Conservation (phyloP, 2,329 filamentous ascomycete genomes). For the Beauveria australis region DNA sequence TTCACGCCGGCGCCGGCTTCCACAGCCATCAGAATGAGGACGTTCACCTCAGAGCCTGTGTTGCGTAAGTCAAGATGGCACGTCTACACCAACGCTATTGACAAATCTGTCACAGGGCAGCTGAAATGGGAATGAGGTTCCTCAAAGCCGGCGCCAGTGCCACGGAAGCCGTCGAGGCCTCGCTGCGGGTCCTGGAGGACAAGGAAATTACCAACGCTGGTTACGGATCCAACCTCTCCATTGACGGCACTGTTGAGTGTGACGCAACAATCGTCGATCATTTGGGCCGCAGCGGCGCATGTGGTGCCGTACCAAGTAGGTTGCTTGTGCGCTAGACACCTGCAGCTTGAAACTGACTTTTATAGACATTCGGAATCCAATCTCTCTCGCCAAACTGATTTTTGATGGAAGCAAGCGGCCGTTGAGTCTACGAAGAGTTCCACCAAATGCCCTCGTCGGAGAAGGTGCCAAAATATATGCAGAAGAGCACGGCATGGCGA, state of each 20-base stretch:
- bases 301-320: slow-evolving; percentile 83
- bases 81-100: background rate
- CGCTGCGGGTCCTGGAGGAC: slow-evolving; percentile 82
- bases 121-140: slow-evolving; percentile 73
- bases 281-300: slow-evolving; percentile 81
- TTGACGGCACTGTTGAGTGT: slow-evolving; percentile 86
- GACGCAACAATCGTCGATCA: slow-evolving; percentile 93
- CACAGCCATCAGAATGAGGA: slow-evolving; percentile 82
- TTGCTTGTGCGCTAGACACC: slow-evolving; percentile 14
- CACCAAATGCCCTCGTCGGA: slow-evolving; percentile 84
- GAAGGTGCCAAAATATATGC: slow-evolving; percentile 84
- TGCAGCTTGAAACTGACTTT: slow-evolving; percentile 13
- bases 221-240: slow-evolving; percentile 87
- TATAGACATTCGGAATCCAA: slow-evolving; percentile 84
- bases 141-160: slow-evolving; percentile 72
- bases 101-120: slow-evolving; percentile 50
- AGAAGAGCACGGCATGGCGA: slow-evolving; percentile 62
- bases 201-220: slow-evolving; percentile 94
- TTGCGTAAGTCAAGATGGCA: slow-evolving; percentile 54
- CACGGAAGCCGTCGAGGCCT: slow-evolving; percentile 81
- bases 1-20: slow-evolving; percentile 92
- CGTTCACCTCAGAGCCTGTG: slow-evolving; percentile 77
- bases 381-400: slow-evolving; percentile 75
- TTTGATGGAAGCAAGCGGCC: slow-evolving; percentile 69
- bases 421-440: slow-evolving; percentile 78